Base-by-base conservation (phyloP, 2,329 filamentous ascomycete genomes). In the Colletotrichum endophyticum region DNA sequence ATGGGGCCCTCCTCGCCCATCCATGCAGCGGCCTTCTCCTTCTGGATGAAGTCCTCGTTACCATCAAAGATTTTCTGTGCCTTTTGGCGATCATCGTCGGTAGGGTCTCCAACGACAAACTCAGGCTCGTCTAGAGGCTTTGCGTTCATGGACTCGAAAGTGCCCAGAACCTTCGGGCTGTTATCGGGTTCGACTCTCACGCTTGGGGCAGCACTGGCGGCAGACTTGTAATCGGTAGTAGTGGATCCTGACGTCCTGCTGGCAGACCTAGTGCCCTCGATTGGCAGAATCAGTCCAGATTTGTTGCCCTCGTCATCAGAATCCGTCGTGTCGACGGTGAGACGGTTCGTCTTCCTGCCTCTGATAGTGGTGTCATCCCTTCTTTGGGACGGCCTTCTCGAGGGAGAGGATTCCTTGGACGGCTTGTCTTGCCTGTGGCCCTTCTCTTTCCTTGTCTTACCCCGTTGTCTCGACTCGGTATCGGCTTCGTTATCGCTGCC, bases 1-100 rank as follows among this genome's bases (percentile, higher is more conserved):
- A 92, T 85, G 3, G 87, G 87, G 1, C 91, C 91, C 78, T 93
- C 92, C 80, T 97, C 95, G 80, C 97, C 97, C 85, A 98, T 93
- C 93, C 95, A 98, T 32, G 95, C 91, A 30, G 96, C 96, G 19
- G 96, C 95, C 82, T 94, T 94, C 36, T 94, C 92, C 81, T 95
- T 96, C 56, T 90, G 90, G 27, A 97, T 93, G 76, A 96, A 94
- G 68, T 95, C 93, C 82, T 98, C 96, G 76, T 94, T 92, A 53
- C 96, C 96, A 73, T 96, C 94, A 82, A 92, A 99, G 56, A 99
- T 95, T 81, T 93, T 93, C 80, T 93, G 91, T 1, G 96, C 97
- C 82, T 94, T 95, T 79, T 94, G 91, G 25, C 91, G 89, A 80
- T 98, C 96, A 73, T 94, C 92, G 49, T 92, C 91, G 2, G 91